phyloP scores from a whole-genome alignment of 192 early-diverging fungal species.

The Thoreauomyces humboldtii region DNA sequence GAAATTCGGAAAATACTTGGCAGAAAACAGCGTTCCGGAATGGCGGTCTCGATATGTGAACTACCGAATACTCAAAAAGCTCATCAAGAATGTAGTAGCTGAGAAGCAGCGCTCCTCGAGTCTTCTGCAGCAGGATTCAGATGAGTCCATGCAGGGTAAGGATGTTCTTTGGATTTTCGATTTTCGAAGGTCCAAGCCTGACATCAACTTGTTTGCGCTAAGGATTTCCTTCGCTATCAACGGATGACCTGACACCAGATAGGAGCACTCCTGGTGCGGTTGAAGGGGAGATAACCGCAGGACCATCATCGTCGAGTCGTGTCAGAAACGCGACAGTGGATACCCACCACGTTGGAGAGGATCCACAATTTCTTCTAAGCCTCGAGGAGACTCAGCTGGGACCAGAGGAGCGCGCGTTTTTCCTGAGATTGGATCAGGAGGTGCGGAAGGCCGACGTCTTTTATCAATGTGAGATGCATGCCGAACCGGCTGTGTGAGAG shows the following conservation, averaged over 20 bases:
- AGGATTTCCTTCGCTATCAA: too few species aligned
- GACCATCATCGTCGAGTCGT: too few species aligned
- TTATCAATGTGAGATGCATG: conserved; percentile 1
- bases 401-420: conserved; percentile 9
- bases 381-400: conserved; percentile 23
- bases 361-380: neutral
- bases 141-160: too few species aligned
- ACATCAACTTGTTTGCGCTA: too few species aligned
- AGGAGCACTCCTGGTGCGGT: too few species aligned
- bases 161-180: too few species aligned
- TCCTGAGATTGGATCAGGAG: conserved; percentile 19
- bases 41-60: conserved; percentile 35
- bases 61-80: conserved; percentile 34
- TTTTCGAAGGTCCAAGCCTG: too few species aligned
- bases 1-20: conserved; percentile 35
- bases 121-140: too few species aligned
- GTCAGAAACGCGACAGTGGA: neutral
- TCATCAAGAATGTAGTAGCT: conserved; percentile 23
- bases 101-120: too few species aligned
- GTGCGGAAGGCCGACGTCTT: conserved; percentile 25
- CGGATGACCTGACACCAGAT: too few species aligned
- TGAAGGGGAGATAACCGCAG: too few species aligned
- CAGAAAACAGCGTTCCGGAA: conserved; percentile 31
- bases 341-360: neutral
- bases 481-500: neutral